Evolutionary conservation across 371 early-diverging fungal species (phyloP), one percentile per base, ranked within the genome.

Genomic region (Mucor ambiguus): DNA sequence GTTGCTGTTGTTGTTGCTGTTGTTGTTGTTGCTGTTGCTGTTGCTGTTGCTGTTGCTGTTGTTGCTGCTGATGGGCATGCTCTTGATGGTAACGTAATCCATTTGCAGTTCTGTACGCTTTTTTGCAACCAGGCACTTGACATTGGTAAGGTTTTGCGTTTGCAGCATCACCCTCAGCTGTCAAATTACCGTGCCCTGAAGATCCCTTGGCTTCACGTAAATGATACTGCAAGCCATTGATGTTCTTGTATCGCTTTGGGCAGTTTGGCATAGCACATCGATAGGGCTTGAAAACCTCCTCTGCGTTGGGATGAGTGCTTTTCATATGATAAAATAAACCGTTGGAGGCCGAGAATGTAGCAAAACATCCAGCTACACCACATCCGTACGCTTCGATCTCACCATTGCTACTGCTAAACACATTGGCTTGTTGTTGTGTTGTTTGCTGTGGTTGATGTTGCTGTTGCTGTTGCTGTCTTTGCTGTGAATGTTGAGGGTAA

Each of bases 221-320:
- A 70, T 97, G 97, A 77, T 97, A 97, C 71, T 95, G 93, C 9
- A 99, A 85, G 7, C 99, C 99, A 68, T 95, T 98, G 68, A 94
- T 87, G 77, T 98, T 98, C 76, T 98, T 98, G 85, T 98, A 99
- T 24, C 87, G 77, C 68, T 94, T 96, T 59, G 86, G 82, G 66
- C 98, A 98, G 0, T 85, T 90, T 5, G 85, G 77, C 77, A 95
- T 84, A 0, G 90, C 89, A 70, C 98, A 98, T 12, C 89, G 85
- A 78, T 89, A 93, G 11, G 92, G 91, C 65, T 87, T 89, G 14
- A 55, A 64, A 32, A 83, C 62, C 3, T 73, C 73, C 1, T 77
- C 70, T 3, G 75, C 46, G 20, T 77, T 74, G 1, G 89, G 79
- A 63, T 92, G 92, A 0, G 77, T 77, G 2, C 77, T 81, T 64